Conservation (phyloP, 2,329 filamentous ascomycete genomes). For the Colletotrichum sojae region DNA sequence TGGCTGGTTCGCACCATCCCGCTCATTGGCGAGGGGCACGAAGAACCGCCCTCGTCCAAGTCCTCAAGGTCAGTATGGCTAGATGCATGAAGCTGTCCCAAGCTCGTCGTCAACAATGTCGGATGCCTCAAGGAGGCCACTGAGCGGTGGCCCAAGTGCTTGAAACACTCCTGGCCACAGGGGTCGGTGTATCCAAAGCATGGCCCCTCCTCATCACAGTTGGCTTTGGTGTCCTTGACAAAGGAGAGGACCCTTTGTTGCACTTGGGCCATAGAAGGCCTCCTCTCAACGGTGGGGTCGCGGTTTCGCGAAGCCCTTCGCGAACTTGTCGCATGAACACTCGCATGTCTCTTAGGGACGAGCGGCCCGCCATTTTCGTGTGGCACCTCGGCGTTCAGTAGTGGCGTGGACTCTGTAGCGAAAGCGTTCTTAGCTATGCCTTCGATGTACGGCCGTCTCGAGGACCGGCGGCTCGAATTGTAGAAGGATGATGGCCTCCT, state of each 20-base stretch:
- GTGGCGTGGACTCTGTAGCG: constrained; percentile 63
- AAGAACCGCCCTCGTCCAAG: constrained; percentile 47
- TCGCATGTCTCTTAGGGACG: constrained; percentile 47
- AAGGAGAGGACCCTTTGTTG: constrained; percentile 74
- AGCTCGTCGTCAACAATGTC: constrained; percentile 59
- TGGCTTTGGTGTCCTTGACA: constrained; percentile 74
- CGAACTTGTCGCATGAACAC: constrained; percentile 29
- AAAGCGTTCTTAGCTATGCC: constrained; percentile 40
- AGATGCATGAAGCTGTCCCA: constrained; percentile 50
- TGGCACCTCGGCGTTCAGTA: constrained; percentile 53
- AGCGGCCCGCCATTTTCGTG: constrained; percentile 47
- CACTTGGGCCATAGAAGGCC: constrained; percentile 69
- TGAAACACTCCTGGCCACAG: constrained; percentile 76
- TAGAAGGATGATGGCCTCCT: constrained; percentile 38
- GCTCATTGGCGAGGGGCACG: constrained; percentile 48
- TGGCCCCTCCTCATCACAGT: constrained; percentile 72
- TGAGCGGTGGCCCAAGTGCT: constrained; percentile 63
- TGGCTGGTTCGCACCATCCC: constrained; percentile 54
- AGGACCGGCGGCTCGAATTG: constrained; percentile 47
- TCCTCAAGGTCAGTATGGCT: constrained; percentile 49
- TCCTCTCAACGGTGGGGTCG: constrained; percentile 53
- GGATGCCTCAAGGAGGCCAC: constrained; percentile 51
- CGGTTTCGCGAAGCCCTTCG: constrained; percentile 43
- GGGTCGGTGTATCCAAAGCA: constrained; percentile 77
- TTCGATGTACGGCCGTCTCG: constrained; percentile 44